Evolutionary conservation across 441 rosid genomes (phyloP).

Genomic region (Bruguiera hainesii): DNA sequence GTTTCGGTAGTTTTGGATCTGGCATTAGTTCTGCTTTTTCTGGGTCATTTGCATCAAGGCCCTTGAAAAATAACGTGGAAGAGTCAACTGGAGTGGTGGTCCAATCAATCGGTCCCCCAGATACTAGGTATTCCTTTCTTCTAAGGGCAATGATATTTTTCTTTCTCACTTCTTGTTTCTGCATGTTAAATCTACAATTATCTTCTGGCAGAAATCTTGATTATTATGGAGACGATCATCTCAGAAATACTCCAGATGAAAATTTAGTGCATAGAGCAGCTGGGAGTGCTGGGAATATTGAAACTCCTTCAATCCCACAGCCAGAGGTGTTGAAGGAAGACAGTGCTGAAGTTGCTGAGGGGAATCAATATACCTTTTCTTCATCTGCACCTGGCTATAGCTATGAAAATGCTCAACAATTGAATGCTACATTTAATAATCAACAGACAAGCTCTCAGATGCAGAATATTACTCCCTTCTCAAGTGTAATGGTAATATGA

Average conservation of each 20-base stretch:
- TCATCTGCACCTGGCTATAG: constrained; percentile 61
- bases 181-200: constrained; percentile 7
- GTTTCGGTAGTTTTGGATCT: constrained; percentile 95
- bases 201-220: constrained; percentile 59
- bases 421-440: constrained; percentile 54
- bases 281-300: constrained; percentile 51
- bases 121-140: constrained; percentile 47
- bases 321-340: constrained; percentile 71
- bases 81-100: constrained; percentile 55
- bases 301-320: constrained; percentile 56
- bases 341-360: constrained; percentile 47
- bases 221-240: constrained; percentile 70
- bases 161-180: not conserved
- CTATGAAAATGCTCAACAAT: constrained; percentile 64
- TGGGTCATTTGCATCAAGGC: constrained; percentile 50
- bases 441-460: constrained; percentile 64
- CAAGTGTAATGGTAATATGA: constrained; percentile 72
- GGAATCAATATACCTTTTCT: constrained; percentile 68
- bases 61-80: constrained; percentile 54
- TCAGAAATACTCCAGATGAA: constrained; percentile 53
- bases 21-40: constrained; percentile 43
- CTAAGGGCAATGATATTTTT: not conserved
- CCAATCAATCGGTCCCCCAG: constrained; percentile 49
- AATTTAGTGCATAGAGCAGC: constrained; percentile 46
- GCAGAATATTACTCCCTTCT: constrained; percentile 68